A percentile compares a stretch with the other conserved stretches of the same genome.
Evolutionary conservation across 208 protist genomes (phyloP).

Genomic region (Acanthamoeba divionensis): DNA sequence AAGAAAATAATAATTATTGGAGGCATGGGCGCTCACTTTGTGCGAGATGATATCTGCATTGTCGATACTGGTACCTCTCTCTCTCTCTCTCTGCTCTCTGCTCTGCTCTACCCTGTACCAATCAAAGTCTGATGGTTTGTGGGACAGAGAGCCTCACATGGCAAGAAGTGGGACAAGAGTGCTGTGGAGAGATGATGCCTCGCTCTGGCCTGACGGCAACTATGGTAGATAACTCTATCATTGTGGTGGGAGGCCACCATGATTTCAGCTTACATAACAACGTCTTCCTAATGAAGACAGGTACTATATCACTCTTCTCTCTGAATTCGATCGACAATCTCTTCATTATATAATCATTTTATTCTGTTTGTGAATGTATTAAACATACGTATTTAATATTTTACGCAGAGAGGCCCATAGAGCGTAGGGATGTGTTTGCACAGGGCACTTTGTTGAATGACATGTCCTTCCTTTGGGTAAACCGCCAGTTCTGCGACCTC

Average conservation of each 20-base stretch:
- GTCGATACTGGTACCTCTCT: neutral
- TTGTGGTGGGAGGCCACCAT: neutral
- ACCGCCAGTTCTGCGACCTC: slow-evolving; percentile 27
- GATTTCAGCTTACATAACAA: slow-evolving; percentile 13
- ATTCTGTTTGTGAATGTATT: too few species aligned
- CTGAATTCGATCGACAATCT: too few species aligned
- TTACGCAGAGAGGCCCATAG: neutral
- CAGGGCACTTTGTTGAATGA: neutral
- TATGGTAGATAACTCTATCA: neutral
- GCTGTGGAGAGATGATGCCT: slow-evolving; percentile 8
- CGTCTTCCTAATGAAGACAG: slow-evolving; percentile 4
- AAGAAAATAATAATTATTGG: slow-evolving; percentile 28
- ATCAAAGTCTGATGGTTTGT: too few species aligned
- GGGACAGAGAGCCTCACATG: neutral
- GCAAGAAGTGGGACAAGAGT: neutral
- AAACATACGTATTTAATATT: too few species aligned
- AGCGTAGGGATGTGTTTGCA: neutral
- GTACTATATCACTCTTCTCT: too few species aligned
- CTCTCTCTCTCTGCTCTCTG: neutral
- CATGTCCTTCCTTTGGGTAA: slow-evolving; percentile 19
- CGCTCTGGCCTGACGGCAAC: neutral
- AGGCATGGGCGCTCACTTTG: slow-evolving; percentile 6
- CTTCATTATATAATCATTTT: too few species aligned
- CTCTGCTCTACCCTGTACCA: too few species aligned
- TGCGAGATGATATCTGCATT: slow-evolving; percentile 7